A percentile compares a stretch with the other conserved stretches of the same genome.
These are phyloP conservation scores for Gynandropsis gynandra DNA, from an alignment of 345 rosid genomes.

Conservation along the genomic window DNA sequence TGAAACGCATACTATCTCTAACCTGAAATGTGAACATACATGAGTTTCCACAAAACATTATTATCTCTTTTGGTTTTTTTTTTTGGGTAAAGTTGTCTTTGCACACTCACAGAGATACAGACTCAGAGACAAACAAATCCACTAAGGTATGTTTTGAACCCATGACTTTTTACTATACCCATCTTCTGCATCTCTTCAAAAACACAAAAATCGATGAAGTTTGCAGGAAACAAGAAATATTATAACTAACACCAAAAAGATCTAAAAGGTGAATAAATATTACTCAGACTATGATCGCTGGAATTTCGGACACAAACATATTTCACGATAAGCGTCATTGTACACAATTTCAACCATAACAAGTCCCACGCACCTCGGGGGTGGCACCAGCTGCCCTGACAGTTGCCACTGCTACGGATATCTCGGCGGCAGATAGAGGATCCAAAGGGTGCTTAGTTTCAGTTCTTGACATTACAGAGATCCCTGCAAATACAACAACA, in stretches of 20 bases:
- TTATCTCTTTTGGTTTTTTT: background rate
- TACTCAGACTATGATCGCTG: too few species aligned
- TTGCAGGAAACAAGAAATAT: background rate
- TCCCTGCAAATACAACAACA: conserved; percentile 32
- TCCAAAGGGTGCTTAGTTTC: conserved; percentile 84
- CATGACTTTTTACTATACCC: too few species aligned
- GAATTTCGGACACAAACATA: too few species aligned
- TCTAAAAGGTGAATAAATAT: too few species aligned
- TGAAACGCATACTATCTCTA: conserved; percentile 85
- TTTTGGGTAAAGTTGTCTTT: too few species aligned
- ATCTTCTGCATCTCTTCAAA: background rate
- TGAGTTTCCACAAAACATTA: conserved; percentile 12
- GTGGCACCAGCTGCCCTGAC: conserved; percentile 91
- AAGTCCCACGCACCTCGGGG: conserved; percentile 58
- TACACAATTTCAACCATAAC: background rate
- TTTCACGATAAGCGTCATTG: background rate
- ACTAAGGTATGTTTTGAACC: background rate
- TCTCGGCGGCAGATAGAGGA: conserved; percentile 83
- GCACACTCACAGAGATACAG: background rate
- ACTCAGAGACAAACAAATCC: conserved; percentile 1
- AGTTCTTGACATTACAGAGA: conserved; percentile 62
- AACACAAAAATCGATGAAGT: background rate
- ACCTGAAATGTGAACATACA: conserved; percentile 39
- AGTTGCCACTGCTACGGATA: conserved; percentile 82
- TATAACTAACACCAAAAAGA: too few species aligned